Conservation (phyloP, 2,329 filamentous ascomycete genomes). For the Elsinoe australis region DNA sequence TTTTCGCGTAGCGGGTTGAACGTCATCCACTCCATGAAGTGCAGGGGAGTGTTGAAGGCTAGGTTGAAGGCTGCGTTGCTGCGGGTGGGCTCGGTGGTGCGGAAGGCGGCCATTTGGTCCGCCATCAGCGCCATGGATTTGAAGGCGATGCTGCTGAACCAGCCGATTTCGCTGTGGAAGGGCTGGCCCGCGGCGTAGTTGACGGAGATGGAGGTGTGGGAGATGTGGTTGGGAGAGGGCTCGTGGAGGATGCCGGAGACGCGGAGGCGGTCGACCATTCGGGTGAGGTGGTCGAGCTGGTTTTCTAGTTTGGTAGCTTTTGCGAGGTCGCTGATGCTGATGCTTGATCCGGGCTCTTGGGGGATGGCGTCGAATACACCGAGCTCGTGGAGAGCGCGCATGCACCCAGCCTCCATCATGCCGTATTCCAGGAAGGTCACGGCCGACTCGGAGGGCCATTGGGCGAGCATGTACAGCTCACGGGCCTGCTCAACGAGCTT, state of each 20-base stretch:
- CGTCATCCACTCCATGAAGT: conserved; percentile 14
- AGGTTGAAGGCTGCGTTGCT: conserved; percentile 15
- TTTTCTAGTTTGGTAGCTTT: conserved; percentile 8
- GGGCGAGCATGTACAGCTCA: conserved; percentile 8
- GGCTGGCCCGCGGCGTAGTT: conserved; percentile 4
- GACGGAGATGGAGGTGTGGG: conserved; percentile 15
- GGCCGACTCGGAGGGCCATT: conserved; percentile 7
- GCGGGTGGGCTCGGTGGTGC: conserved; percentile 2
- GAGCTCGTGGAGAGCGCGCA: conserved; percentile 7
- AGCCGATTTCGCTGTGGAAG: conserved; percentile 15
- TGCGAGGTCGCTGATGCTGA: conserved; percentile 1
- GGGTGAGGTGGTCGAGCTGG: neutral
- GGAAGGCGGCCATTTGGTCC: conserved; percentile 7
- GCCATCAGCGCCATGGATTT: conserved; percentile 7
- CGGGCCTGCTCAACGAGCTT: conserved; percentile 8
- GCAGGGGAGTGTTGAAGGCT: conserved; percentile 5
- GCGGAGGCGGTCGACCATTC: conserved; percentile 3
- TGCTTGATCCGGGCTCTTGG: neutral
- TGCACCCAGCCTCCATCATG: conserved; percentile 4
- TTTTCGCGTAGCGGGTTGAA: conserved; percentile 12
- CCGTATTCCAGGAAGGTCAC: conserved; percentile 3
- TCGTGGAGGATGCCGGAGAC: conserved; percentile 13
- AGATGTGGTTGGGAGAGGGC: conserved; percentile 2
- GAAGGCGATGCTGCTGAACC: conserved; percentile 9
- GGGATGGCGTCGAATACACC: conserved; percentile 9